Evolutionary conservation across 495 filamentous ascomycete species (phyloP), one percentile per base, ranked within the genome.

Genomic region (Saxophila tyrrhenica): DNA sequence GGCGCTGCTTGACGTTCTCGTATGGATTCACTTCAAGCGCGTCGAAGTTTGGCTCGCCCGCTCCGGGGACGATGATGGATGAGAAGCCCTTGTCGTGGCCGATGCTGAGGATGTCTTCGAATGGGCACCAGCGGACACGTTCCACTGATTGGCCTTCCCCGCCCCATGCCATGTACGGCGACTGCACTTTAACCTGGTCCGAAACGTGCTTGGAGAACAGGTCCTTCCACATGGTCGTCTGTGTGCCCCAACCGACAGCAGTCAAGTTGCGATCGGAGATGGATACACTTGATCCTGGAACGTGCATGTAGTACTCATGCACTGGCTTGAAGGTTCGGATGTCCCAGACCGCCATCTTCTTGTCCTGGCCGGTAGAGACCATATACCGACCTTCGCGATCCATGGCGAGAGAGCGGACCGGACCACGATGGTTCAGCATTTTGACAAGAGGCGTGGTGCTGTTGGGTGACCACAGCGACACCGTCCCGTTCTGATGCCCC

Each of bases 401-500:
- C 25, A 97, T 76, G 15, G 87, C 86, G 23, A 95, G 67, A 0
- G 82, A 80, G 45, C 91, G 82, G 16, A 97, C 92, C n/a, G 94
- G 92, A 0, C 94, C 92, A 50, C 80, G 80, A 72, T 98, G 87
- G n/a, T 86, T 84, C n/a, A 94, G 80, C 32, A 95, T 79, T 69
- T 96, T 98, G 16, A 94, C 92, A 5, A 95, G 75, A 0, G 90
- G 85, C 13, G 85, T 86, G 22, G 81, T 75, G 2, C 83, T 83
- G 67, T 96, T 98, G 0, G 92, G 92, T n/a, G 89, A 94, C 90
- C 91, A 98, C 39, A 98, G 74, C 2, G 85, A 89, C 44, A 98
- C 89, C 2, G 84, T 86, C 57, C 92, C 92, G 64, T 96, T 96
- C 65, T 94, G 88, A 64, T 95, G 89, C 25, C 92, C 92, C 49